Evolutionary conservation across 1,284 basidiomycete genomes (phyloP), one percentile per base, ranked within the genome.

Genomic region (Apiotrichum sp.): DNA sequence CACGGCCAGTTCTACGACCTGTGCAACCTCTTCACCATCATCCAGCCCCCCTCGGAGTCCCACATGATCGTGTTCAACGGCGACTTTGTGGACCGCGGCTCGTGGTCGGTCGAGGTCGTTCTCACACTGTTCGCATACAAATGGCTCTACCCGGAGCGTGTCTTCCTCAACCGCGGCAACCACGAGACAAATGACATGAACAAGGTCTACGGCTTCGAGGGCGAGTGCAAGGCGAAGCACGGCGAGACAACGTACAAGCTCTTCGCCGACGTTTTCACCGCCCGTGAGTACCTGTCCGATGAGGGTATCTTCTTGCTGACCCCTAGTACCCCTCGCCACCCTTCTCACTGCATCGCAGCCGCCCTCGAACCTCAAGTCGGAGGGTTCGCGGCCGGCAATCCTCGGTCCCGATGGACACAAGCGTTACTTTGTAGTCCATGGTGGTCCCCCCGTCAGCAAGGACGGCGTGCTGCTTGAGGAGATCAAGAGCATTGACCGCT

Each of bases 31-130:
- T 84, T 90, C 65, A 84, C 84, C 6, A 80, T 96, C 64, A 97
- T 95, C 0, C 91, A 89, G 29, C 81, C 84, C 53, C 93, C 93
- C 13, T 85, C 80, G 55, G 83, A 87, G 55, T 85, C 82, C 35
- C 92, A 95, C 65, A 86, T 86, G 66, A 77, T 96, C 48, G 78
- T 95, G 42, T 95, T 96, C 86, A 96, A 95, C 72, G 93, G 75
- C 14, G 93, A 97, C 79, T 86, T 96, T 57, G 96, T 98, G 42
- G 96, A 99, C 75, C 86, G 96, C 59, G 96, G 95, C 13, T 93
- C 89, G 36, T 97, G 93, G 93, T 65, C 89, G 9, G 88, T 97
- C 57, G 96, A 99, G 77, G 93, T 98, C 56, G 93, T 93, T 53
- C 77, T 98, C 59, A 88, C 89, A 8, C 86, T 93, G 2, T 90